Evolutionary conservation across 2,329 filamentous ascomycete species (phyloP).

Genomic region (Xylariaceae sp.): DNA sequence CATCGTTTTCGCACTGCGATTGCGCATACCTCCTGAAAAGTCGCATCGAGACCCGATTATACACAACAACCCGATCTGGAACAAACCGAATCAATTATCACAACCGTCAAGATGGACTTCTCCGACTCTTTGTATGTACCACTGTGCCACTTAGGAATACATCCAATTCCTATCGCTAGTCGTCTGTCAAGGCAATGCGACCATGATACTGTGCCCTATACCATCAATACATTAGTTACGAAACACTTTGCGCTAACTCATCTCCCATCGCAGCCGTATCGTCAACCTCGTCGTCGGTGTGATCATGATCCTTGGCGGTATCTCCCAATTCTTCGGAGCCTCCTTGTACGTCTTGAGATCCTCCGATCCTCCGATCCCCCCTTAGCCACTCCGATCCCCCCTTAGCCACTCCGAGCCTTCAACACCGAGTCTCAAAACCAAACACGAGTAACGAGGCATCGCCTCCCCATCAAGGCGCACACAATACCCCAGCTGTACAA

Average conservation of each 20-base stretch:
- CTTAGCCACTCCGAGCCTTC: no score
- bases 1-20: no score
- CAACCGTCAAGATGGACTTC: conserved; percentile 66
- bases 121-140: conserved; percentile 81
- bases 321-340: conserved; percentile 64
- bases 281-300: conserved; percentile 87
- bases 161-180: not conserved
- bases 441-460: no score
- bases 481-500: not conserved
- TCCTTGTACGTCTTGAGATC: conserved; percentile 54
- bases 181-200: not conserved
- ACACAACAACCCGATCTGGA: not conserved
- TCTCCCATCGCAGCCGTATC: conserved; percentile 64
- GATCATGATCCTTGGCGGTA: conserved; percentile 82
- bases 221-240: conserved; percentile 28
- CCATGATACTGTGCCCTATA: not conserved
- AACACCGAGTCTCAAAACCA: no score
- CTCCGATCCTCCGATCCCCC: no score
- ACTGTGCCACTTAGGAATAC: not conserved
- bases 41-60: not conserved
- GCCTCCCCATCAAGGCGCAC: no score
- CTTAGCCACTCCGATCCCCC: no score
- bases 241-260: conserved; percentile 32
- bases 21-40: no score
- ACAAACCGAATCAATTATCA: not conserved